Evolutionary conservation across 371 early-diverging fungal genomes (phyloP), one percentile per base, ranked within the genome.

Genomic region (Zopfochytrium polystomum): DNA sequence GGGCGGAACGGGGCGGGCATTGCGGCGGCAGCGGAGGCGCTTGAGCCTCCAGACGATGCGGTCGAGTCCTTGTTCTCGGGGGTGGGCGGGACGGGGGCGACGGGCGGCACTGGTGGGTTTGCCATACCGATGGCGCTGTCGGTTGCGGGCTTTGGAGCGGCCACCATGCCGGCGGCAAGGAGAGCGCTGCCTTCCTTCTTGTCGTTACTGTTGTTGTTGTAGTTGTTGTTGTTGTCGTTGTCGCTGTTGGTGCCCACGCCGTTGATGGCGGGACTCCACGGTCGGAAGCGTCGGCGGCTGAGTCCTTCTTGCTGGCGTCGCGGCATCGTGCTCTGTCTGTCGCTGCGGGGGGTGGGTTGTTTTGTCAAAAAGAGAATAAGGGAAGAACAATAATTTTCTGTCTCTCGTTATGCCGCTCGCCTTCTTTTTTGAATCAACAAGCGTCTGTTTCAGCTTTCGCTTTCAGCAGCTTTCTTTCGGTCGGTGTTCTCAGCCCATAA

Each of bases 401-500:
- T 34, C 22, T 50, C 38, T 23, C 11, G 42, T 42, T 23, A 45
- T 34, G 7, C 32, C 25, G 3, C 31, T 20, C 35, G 54, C 70
- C 73, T 70, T 72, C 65, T 76, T 76, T 0, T 58, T 49, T 7
- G 68, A 62, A 55, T 76, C 73, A 62, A 79, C 13, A 79, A 55
- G 26, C 70, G 34, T 47, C 70, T 72, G 46, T 93, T 87, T 67
- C 91, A 93, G 70, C 94, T 96, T 76, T 96, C 89, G 2, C 87
- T 90, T 69, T 96, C 96, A 20, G 85, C 83, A 38, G 94, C 92
- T n/a, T n/a, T n/a, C n/a, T n/a, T n/a, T n/a, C n/a, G n/a, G n/a
- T n/a, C n/a, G n/a, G n/a, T n/a, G n/a, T n/a, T n/a, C n/a, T n/a
- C n/a, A n/a, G n/a, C n/a, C n/a, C n/a, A n/a, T n/a, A n/a, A n/a